Percentiles rank a stretch among this genome's conserved stretches.
Evolutionary conservation across 331 rosid species (phyloP).

Genomic region (Dryas integrifolia): DNA sequence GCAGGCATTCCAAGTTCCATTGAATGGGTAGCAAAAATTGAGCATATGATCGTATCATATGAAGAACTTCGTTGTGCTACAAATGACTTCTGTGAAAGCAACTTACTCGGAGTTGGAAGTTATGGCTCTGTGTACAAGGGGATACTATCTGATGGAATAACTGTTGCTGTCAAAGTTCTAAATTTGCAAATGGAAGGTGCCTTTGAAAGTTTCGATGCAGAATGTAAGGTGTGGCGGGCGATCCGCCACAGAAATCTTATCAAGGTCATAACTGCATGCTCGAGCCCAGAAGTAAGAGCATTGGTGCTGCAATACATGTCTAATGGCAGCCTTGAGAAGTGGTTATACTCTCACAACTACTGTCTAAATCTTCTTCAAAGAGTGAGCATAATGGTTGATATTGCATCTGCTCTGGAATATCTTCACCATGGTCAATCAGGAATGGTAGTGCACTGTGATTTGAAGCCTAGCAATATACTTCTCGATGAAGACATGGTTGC

Average conservation of each 20-base stretch:
- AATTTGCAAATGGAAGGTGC: slow-evolving; percentile 5
- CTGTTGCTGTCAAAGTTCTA: slow-evolving; percentile 18
- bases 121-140: slow-evolving; percentile 23
- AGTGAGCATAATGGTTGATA: slow-evolving; percentile 33
- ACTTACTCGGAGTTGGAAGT: slow-evolving; percentile 13
- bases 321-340: slow-evolving; percentile 36
- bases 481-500: slow-evolving; percentile 28
- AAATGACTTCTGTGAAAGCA: slow-evolving; percentile 9
- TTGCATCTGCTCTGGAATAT: slow-evolving; percentile 37
- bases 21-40: background rate
- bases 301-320: slow-evolving; percentile 33
- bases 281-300: slow-evolving; percentile 21
- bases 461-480: slow-evolving; percentile 25
- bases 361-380: slow-evolving; percentile 31
- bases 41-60: background rate
- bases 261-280: slow-evolving; percentile 23
- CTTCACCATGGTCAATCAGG: slow-evolving; percentile 23
- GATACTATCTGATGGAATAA: background rate
- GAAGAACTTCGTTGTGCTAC: slow-evolving; percentile 6
- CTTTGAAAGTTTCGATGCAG: slow-evolving; percentile 26
- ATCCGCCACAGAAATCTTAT: slow-evolving; percentile 32
- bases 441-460: slow-evolving; percentile 32
- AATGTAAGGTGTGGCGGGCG: slow-evolving; percentile 30
- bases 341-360: slow-evolving; percentile 27
- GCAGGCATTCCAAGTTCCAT: background rate